A percentile compares a stretch with the other conserved stretches of the same genome.
phyloP scores from a whole-genome alignment of 495 filamentous ascomycete genomes.

The Tuber magnatum region DNA sequence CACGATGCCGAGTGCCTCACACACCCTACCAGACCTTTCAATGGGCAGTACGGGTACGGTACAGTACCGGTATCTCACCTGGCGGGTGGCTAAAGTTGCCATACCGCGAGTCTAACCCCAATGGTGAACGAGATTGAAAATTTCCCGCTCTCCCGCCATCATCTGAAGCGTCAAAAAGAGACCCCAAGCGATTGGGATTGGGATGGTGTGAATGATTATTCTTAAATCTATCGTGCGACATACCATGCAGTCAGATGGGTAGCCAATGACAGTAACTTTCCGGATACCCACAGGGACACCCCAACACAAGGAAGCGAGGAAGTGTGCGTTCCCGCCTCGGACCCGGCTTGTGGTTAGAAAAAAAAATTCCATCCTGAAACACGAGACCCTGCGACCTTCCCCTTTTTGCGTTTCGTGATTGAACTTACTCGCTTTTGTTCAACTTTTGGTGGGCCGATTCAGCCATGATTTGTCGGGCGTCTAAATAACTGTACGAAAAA shows the following conservation, averaged over 20 bases:
- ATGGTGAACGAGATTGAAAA: neutral
- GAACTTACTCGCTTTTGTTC: neutral
- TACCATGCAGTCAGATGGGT: neutral
- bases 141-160: neutral
- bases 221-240: neutral
- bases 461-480: neutral
- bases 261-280: neutral
- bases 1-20: neutral
- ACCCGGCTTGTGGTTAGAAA: neutral
- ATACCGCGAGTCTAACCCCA: neutral
- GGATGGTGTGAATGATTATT: neutral
- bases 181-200: neutral
- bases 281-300: neutral
- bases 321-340: neutral
- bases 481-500: neutral
- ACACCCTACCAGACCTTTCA: neutral
- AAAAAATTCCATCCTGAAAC: neutral
- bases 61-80: too few relatives aligned
- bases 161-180: neutral
- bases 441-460: neutral
- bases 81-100: neutral
- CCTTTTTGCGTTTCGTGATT: neutral
- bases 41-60: neutral
- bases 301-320: neutral
- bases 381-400: neutral